These are phyloP conservation scores for Xylaria curta DNA, from an alignment of 495 filamentous ascomycete species.

Conservation along the genomic window DNA sequence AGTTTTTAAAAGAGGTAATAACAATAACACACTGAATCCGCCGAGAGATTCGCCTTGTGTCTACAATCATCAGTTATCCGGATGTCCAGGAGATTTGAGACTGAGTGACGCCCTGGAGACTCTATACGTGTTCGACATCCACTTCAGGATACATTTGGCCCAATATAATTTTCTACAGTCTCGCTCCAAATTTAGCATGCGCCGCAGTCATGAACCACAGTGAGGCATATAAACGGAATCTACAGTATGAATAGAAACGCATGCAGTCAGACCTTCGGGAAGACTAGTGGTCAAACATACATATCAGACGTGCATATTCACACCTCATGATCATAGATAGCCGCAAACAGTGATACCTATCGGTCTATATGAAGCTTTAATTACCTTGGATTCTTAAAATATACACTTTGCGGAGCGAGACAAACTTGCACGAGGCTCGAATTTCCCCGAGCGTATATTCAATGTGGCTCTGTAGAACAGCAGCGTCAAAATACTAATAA, in stretches of 20 bases:
- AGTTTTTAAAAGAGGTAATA: background rate
- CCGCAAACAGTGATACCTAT: background rate
- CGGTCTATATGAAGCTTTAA: background rate
- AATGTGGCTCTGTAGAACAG: background rate
- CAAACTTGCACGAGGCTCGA: background rate
- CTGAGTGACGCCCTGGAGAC: background rate
- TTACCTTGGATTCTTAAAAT: background rate
- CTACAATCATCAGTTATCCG: background rate
- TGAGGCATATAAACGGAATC: background rate
- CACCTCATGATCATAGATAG: background rate
- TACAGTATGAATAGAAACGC: background rate
- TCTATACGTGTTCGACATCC: background rate
- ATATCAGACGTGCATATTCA: background rate
- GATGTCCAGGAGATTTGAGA: background rate
- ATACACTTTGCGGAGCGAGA: background rate
- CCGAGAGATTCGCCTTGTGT: no score
- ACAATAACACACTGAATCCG: background rate
- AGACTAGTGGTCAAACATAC: background rate
- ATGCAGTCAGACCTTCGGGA: background rate
- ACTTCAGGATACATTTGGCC: background rate
- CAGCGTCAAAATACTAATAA: background rate
- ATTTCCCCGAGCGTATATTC: background rate
- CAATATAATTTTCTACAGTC: background rate
- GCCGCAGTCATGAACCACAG: background rate
- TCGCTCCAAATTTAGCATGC: background rate